Conservation (phyloP, 192 early-diverging fungal genomes). For the Backusella parvicylindrica region DNA sequence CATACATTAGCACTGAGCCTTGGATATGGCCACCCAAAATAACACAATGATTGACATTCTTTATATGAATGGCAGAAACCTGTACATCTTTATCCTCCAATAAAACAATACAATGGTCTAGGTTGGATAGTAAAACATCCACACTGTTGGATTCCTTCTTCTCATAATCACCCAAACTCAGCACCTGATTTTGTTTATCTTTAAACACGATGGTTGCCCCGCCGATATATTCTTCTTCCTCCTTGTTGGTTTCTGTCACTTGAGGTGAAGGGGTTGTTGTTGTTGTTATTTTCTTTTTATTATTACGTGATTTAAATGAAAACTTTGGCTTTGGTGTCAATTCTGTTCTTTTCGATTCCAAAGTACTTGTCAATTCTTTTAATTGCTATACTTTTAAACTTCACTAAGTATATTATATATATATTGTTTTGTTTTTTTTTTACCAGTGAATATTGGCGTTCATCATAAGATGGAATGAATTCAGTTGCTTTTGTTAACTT, state of each 20-base stretch:
- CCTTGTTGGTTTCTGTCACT: not conserved
- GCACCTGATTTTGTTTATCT: not conserved
- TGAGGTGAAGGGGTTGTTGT: not conserved
- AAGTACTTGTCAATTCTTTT: slow-evolving; percentile 36
- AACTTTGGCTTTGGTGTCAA: slow-evolving; percentile 61
- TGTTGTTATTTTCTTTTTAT: slow-evolving; percentile 1
- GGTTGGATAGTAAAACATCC: slow-evolving; percentile 58
- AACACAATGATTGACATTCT: slow-evolving; percentile 61
- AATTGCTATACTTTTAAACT: slow-evolving; percentile 39
- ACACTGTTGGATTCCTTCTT: slow-evolving; percentile 8
- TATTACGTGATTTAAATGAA: slow-evolving; percentile 60
- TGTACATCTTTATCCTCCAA: slow-evolving; percentile 44
- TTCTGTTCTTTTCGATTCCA: slow-evolving; percentile 34
- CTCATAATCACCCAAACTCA: slow-evolving; percentile 5
- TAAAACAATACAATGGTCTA: slow-evolving; percentile 62
- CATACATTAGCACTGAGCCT: slow-evolving; percentile 72
- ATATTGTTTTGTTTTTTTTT: not conserved
- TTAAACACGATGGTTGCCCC: not conserved
- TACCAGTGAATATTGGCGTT: slow-evolving; percentile 57
- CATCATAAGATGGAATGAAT: slow-evolving; percentile 68
- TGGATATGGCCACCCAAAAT: slow-evolving; percentile 63
- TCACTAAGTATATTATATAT: not conserved
- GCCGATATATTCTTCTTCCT: not conserved
- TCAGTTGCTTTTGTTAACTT: slow-evolving; percentile 56
- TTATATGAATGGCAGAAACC: slow-evolving; percentile 75